Conservation (phyloP, 495 filamentous ascomycete species). For the Penicillium chermesinum region DNA sequence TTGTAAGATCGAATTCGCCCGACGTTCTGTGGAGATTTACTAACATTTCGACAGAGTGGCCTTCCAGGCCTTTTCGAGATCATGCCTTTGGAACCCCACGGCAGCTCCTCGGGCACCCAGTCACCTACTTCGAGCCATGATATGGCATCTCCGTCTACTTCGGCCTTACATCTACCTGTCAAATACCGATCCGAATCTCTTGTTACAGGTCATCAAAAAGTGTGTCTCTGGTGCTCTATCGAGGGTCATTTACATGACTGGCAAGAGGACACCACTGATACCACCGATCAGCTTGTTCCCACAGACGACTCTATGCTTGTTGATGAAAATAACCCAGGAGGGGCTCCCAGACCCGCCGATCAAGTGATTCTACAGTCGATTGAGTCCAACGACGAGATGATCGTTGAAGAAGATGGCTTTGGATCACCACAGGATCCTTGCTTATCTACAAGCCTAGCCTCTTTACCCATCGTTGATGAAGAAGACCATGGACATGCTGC, state of each 20-base stretch:
- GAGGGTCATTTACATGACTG: neutral
- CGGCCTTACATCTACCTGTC: neutral
- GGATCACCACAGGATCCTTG: too few species aligned
- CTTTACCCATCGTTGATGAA: too few species aligned
- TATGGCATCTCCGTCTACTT: neutral
- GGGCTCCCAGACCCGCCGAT: too few species aligned
- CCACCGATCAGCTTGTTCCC: neutral
- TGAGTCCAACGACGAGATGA: too few species aligned
- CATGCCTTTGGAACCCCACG: too few species aligned
- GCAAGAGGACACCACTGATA: neutral
- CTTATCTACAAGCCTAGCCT: too few species aligned
- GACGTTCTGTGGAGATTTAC: neutral
- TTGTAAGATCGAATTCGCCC: neutral
- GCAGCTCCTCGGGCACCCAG: too few species aligned
- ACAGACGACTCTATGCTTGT: neutral
- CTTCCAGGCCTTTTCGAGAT: neutral
- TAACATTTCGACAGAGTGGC: neutral
- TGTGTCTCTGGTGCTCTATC: constrained; percentile 21
- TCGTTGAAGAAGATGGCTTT: too few species aligned
- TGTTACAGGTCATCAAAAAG: constrained; percentile 10
- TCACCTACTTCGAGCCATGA: too few species aligned
- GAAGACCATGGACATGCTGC: neutral
- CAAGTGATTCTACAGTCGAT: too few species aligned
- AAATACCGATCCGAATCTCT: neutral
- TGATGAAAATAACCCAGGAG: too few species aligned